Conservation (phyloP, 495 filamentous ascomycete genomes). For the Rhizodiscina lignyota region DNA sequence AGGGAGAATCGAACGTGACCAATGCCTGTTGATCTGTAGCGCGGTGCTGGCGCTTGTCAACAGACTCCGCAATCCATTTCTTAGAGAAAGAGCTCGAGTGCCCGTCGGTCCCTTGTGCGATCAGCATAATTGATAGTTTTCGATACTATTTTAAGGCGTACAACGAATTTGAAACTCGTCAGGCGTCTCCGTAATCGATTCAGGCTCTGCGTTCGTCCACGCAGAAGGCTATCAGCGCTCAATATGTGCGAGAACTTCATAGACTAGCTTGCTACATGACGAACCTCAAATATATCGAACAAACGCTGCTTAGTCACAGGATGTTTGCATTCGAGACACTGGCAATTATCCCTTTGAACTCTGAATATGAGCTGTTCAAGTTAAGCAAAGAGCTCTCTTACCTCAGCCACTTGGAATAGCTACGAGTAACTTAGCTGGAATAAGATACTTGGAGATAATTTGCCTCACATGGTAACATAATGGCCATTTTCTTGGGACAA, state of each 20-base stretch:
- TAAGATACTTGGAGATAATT: not conserved
- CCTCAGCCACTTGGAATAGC: conserved; percentile 15
- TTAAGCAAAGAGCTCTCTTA: conserved; percentile 1
- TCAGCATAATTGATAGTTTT: not conserved
- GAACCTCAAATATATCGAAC: conserved; percentile 3
- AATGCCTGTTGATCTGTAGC: conserved; percentile 1
- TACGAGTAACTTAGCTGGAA: conserved; percentile 1
- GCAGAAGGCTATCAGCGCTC: not conserved
- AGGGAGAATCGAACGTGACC: not conserved
- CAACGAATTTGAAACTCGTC: conserved; percentile 9
- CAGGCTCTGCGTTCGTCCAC: not conserved
- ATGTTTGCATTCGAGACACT: conserved; percentile 56
- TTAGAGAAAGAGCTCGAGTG: conserved; percentile 40
- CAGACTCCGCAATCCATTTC: conserved; percentile 27
- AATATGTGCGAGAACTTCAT: not conserved
- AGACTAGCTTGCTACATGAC: not conserved
- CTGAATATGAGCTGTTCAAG: not conserved
- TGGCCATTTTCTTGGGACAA: too few relatives aligned
- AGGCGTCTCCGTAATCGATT: not conserved
- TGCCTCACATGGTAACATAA: not conserved
- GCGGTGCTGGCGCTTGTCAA: not conserved
- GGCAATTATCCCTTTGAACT: conserved; percentile 58
- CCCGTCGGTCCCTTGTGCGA: conserved; percentile 30
- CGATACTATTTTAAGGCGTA: conserved; percentile 3
- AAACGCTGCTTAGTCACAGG: conserved; percentile 56